phyloP scores from a whole-genome alignment of 352 stramenopile genomes.

The Phytophthora melonis region DNA sequence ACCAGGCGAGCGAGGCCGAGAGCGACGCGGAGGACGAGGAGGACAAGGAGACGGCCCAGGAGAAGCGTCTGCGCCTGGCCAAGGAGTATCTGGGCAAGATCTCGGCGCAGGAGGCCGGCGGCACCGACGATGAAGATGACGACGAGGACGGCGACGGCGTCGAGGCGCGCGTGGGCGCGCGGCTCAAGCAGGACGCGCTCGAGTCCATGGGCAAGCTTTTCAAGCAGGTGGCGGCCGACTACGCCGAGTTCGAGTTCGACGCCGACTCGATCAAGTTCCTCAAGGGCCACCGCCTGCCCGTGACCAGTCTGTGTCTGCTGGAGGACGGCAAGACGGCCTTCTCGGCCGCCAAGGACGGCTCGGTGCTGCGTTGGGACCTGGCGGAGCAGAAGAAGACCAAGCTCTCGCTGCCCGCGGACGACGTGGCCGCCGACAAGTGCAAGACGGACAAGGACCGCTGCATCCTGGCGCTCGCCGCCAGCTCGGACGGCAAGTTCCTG shows the following conservation, averaged over 20 bases:
- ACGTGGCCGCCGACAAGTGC: slow-evolving; percentile 55
- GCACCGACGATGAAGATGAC: slow-evolving; percentile 46
- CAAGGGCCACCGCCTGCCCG: slow-evolving; percentile 77
- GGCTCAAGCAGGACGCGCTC: slow-evolving; percentile 86
- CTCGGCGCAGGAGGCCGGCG: slow-evolving; percentile 65
- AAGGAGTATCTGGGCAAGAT: slow-evolving; percentile 92
- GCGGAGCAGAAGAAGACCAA: slow-evolving; percentile 80
- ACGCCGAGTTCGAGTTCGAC: slow-evolving; percentile 88
- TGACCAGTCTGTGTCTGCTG: slow-evolving; percentile 91
- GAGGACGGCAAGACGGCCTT: slow-evolving; percentile 92
- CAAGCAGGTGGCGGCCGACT: slow-evolving; percentile 82
- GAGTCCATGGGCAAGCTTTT: slow-evolving; percentile 91
- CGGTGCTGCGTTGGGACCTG: slow-evolving; percentile 91
- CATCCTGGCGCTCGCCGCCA: slow-evolving; percentile 89
- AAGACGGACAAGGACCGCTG: slow-evolving; percentile 81
- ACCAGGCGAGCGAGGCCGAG: slow-evolving; percentile 31
- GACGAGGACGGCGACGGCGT: slow-evolving; percentile 68
- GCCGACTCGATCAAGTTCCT: slow-evolving; percentile 79
- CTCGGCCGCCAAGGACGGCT: slow-evolving; percentile 94
- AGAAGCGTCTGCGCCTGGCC: slow-evolving; percentile 90
- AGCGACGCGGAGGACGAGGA: slow-evolving; percentile 66
- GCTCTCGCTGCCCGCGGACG: slow-evolving; percentile 67
- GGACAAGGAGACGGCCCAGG: slow-evolving; percentile 84
- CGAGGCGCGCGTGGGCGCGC: slow-evolving; percentile 78
- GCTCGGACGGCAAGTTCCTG: slow-evolving; percentile 93